Evolutionary conservation across 805 yeast species (phyloP), one percentile per base, ranked within the genome.

Genomic region (Pichia eremophila): DNA sequence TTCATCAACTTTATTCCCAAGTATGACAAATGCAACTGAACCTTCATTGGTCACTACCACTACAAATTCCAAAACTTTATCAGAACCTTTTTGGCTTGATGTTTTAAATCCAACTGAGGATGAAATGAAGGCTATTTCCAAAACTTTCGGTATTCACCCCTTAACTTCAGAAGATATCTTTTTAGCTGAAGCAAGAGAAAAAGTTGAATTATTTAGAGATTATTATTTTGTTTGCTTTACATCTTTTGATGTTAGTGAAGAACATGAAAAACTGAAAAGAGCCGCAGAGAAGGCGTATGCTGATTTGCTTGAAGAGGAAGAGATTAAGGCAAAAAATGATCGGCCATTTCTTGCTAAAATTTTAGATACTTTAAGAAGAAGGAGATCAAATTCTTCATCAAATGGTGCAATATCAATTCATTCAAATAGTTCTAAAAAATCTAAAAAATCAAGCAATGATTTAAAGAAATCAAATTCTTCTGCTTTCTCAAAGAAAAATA

Each of bases 71-170:
- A 46, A 41, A 41, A 15, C 38, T 8, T 47, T 41, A 34, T 34
- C 47, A 3, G 43, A 53, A 12, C 90, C 95, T 17, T 89, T 91
- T 72, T 91, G 99, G 99, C 72, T 91, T 11, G 98, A 91, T 64
- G 85, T 91, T 12, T 68, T 86, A 48, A 84, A 87, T 58, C 99
- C 99, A 11, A 85, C 95, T 0, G 98, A 93, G 59, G 97, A 89
- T 55, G 99, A 91, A 64, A 87, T 93, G 95, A 89, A 91, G 58
- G 93, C 84, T 0, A 57, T 91, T 14, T 79, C 95, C 28, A 88
- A 88, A 58, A 81, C 97, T 0, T 91, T 91, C 67, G 95, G 95
- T 1, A 87, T 91, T 48, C 99, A 91, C 65, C 99, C 99, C 0
- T 74, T 91, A 57, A 91, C 99, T 0, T 86, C 97, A 0, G 99